Evolutionary conservation across 1,284 basidiomycete genomes (phyloP).

Genomic region (Microbotryum silenes-acaulis): DNA sequence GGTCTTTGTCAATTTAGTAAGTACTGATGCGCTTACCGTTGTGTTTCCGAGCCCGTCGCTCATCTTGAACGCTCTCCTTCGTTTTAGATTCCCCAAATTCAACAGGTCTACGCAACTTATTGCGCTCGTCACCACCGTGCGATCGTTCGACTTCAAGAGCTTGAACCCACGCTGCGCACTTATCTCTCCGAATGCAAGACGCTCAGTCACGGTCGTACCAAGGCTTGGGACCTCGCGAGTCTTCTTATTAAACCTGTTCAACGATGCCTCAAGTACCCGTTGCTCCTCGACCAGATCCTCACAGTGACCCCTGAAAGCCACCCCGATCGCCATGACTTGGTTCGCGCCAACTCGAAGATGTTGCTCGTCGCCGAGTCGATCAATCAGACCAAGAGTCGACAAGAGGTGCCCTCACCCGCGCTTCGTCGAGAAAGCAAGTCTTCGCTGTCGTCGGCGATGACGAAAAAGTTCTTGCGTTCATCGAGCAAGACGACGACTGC

Average conservation of each 20-base stretch:
- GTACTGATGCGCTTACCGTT: background rate
- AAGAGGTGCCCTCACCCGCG: constrained; percentile 30
- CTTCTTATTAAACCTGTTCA: no score
- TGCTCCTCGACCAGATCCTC: no score
- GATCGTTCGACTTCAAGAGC: constrained; percentile 39
- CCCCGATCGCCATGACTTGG: no score
- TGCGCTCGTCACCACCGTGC: constrained; percentile 42
- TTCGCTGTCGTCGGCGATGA: constrained; percentile 4
- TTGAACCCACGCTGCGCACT: constrained; percentile 32
- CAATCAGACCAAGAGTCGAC: constrained; percentile 43
- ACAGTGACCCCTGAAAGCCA: no score
- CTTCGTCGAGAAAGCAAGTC: constrained; percentile 17
- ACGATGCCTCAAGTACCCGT: no score
- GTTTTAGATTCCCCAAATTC: constrained; percentile 38
- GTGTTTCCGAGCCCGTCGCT: background rate
- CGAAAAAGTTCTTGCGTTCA: constrained; percentile 33
- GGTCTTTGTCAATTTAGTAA: constrained; percentile 39
- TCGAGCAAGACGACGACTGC: constrained; percentile 31
- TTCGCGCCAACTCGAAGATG: constrained; percentile 38
- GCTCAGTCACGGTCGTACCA: constrained; percentile 36
- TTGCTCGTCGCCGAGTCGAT: constrained; percentile 43
- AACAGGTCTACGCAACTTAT: constrained; percentile 41
- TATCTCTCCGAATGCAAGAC: constrained; percentile 42
- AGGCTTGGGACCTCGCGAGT: constrained; percentile 43
- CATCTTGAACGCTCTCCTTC: background rate